These are phyloP conservation scores for Agapanthus africanus DNA, from an alignment of 106 monocot species.

Conservation along the genomic window DNA sequence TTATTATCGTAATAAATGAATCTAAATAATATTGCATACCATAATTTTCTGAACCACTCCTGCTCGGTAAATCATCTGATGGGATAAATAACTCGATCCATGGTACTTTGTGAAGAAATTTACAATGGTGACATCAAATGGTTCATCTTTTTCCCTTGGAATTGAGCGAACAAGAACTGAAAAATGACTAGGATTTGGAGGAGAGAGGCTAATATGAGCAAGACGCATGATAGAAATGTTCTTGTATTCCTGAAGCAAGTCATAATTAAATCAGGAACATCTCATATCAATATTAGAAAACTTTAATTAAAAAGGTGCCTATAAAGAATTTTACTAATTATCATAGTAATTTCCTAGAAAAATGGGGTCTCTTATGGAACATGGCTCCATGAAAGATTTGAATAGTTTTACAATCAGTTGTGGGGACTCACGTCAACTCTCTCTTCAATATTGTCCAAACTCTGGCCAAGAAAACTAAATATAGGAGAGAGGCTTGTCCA, in stretches of 20 bases:
- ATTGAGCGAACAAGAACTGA: conserved; percentile 86
- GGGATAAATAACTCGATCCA: conserved; percentile 71
- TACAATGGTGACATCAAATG: conserved; percentile 46
- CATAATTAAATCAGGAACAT: conserved; percentile 1
- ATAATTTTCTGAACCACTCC: conserved; percentile 83
- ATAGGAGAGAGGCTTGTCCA: too few species aligned
- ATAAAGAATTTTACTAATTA: background rate
- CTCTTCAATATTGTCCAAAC: too few species aligned
- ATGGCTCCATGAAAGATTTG: too few species aligned
- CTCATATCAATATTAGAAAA: background rate
- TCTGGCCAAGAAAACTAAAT: too few species aligned
- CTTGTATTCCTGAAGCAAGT: conserved; percentile 67
- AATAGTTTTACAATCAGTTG: too few species aligned
- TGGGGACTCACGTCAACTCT: too few species aligned
- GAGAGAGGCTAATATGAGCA: conserved; percentile 39
- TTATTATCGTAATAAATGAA: background rate
- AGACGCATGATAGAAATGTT: conserved; percentile 59
- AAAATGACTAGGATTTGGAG: conserved; percentile 77
- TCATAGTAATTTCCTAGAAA: too few species aligned
- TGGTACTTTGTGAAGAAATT: conserved; percentile 84
- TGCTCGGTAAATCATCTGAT: conserved; percentile 70
- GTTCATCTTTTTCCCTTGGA: conserved; percentile 48
- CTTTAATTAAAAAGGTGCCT: background rate
- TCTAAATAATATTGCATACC: conserved; percentile 26
- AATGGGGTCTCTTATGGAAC: too few species aligned